Conservation (phyloP, 257 asterid species). For the Lantana camara region DNA sequence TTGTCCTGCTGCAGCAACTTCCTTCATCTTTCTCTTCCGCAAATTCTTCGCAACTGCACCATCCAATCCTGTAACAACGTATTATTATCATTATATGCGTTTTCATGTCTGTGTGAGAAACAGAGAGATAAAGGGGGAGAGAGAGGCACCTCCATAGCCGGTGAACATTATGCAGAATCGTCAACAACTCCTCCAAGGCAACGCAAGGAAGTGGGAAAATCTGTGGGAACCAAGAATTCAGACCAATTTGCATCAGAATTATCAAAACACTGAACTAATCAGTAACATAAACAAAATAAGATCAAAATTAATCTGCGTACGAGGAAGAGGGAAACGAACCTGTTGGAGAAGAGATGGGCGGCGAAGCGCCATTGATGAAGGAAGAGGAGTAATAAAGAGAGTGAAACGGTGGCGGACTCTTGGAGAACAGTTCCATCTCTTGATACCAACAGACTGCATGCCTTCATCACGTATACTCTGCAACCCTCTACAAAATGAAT, state of each 20-base stretch:
- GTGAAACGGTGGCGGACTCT: slow-evolving; percentile 42
- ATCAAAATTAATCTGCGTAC: background rate
- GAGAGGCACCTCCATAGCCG: slow-evolving; percentile 21
- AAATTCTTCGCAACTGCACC: slow-evolving; percentile 18
- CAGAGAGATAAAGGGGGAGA: too few species aligned
- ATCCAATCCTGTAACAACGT: background rate
- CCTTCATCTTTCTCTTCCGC: slow-evolving; percentile 46
- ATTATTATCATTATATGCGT: background rate
- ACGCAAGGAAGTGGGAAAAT: background rate
- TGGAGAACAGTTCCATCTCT: slow-evolving; percentile 1
- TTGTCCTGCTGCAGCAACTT: background rate
- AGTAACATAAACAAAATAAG: too few species aligned
- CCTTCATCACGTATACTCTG: too few species aligned
- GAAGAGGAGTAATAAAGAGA: slow-evolving; percentile 30
- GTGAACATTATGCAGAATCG: slow-evolving; percentile 18
- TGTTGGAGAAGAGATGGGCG: background rate
- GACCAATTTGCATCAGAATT: background rate
- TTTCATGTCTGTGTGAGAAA: too few species aligned
- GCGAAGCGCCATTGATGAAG: background rate
- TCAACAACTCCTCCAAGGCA: background rate
- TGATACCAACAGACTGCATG: slow-evolving; percentile 31
- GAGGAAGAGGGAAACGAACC: background rate
- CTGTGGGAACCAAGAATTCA: background rate
- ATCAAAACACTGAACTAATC: too few species aligned
- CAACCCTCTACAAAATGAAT: too few species aligned